Conservation (phyloP, 768 basidiomycete species). For the Russula griseocarnosa region DNA sequence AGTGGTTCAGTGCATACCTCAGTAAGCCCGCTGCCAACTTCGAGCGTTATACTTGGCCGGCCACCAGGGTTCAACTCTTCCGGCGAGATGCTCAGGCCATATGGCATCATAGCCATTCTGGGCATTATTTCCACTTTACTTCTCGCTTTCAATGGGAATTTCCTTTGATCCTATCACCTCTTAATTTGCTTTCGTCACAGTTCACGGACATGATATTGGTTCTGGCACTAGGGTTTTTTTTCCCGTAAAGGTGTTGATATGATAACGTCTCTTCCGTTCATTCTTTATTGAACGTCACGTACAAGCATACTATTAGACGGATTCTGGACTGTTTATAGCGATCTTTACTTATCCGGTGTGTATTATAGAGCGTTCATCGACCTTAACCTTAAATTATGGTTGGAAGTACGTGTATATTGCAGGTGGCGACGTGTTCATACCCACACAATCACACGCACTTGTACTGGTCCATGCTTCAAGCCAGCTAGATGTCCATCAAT, state of each 20-base stretch:
- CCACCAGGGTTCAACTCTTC: slow-evolving; percentile 48
- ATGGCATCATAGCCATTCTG: background rate
- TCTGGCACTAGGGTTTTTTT: background rate
- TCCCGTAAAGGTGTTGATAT: background rate
- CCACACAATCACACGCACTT: too few relatives aligned
- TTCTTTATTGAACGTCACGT: slow-evolving; percentile 7
- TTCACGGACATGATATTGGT: background rate
- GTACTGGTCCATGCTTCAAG: slow-evolving; percentile 22
- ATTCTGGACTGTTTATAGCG: background rate
- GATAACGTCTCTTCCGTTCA: background rate
- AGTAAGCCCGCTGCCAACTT: slow-evolving; percentile 44
- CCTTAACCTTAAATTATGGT: slow-evolving; percentile 21
- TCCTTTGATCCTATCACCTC: slow-evolving; percentile 14
- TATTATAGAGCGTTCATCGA: background rate
- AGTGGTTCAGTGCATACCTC: slow-evolving; percentile 52
- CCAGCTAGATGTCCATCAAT: slow-evolving; percentile 31
- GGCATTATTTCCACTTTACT: slow-evolving; percentile 7
- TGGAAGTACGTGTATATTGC: slow-evolving; percentile 13
- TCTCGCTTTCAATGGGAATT: background rate
- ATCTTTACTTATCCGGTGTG: background rate
- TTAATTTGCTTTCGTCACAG: slow-evolving; percentile 3
- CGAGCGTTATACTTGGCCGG: slow-evolving; percentile 54
- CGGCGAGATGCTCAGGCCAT: background rate
- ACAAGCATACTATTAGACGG: slow-evolving; percentile 10
- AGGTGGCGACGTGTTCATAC: slow-evolving; percentile 10